These are phyloP conservation scores for Fusarium lyarnte DNA, from an alignment of 2,329 filamentous ascomycete species.

Conservation along the genomic window DNA sequence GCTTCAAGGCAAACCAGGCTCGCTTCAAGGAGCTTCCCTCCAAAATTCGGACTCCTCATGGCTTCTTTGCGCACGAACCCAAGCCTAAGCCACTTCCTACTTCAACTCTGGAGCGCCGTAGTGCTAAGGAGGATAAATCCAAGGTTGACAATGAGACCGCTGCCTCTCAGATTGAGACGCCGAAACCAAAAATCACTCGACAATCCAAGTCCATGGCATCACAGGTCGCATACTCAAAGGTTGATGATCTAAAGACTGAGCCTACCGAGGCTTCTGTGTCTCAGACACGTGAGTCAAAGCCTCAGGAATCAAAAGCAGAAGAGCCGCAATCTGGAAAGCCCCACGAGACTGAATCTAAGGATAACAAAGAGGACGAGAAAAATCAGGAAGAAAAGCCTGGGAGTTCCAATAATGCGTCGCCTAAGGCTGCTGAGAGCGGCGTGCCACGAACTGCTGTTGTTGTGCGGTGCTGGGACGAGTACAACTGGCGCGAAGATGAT, in stretches of 20 bases:
- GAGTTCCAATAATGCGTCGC: neutral
- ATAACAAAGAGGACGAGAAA: neutral
- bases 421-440: slow-evolving; percentile 8
- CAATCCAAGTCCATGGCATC: neutral
- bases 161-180: neutral
- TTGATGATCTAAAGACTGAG: neutral
- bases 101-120: slow-evolving; percentile 15
- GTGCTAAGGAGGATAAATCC: slow-evolving; percentile 22
- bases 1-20: slow-evolving; percentile 73
- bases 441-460: slow-evolving; percentile 74
- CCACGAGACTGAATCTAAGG: slow-evolving; percentile 9
- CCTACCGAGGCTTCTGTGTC: slow-evolving; percentile 1
- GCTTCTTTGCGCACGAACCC: slow-evolving; percentile 61
- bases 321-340: slow-evolving; percentile 5
- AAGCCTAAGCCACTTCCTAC: slow-evolving; percentile 6
- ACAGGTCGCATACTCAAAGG: neutral
- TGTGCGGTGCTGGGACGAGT: slow-evolving; percentile 84
- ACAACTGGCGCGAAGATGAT: slow-evolving; percentile 80
- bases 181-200: slow-evolving; percentile 6
- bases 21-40: slow-evolving; percentile 68
- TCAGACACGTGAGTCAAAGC: neutral
- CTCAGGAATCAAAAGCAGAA: neutral
- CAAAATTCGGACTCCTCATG: slow-evolving; percentile 54
- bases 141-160: slow-evolving; percentile 24
- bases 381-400: neutral